These are phyloP conservation scores for Penicillium psychrofluorescens DNA, from an alignment of 495 filamentous ascomycete genomes.

Conservation along the genomic window DNA sequence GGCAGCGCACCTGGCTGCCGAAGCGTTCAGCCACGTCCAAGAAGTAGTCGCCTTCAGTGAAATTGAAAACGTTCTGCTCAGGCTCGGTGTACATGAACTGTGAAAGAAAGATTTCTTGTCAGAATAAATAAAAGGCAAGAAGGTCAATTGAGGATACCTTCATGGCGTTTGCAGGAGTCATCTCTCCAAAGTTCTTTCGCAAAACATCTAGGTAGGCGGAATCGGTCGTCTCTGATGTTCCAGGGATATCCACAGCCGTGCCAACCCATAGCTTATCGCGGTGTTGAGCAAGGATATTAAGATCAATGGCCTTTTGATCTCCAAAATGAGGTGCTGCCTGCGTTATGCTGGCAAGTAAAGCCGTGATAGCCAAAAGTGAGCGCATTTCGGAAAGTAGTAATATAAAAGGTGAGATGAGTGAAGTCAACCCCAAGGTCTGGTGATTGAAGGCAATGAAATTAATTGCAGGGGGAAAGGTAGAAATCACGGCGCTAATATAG, in stretches of 20 bases:
- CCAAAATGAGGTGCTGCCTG: slow-evolving; percentile 4
- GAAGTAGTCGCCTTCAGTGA: slow-evolving; percentile 37
- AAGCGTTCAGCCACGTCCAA: slow-evolving; percentile 34
- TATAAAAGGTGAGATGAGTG: no score
- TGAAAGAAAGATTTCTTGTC: neutral
- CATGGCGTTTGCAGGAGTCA: slow-evolving; percentile 48
- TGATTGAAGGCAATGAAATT: no score
- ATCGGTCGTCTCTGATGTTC: slow-evolving; percentile 11
- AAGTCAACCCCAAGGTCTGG: no score
- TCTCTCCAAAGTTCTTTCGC: slow-evolving; percentile 41
- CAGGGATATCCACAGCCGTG: slow-evolving; percentile 14
- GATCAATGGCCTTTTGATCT: neutral
- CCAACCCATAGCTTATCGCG: slow-evolving; percentile 15
- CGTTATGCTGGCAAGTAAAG: slow-evolving; percentile 2
- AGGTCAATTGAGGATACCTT: slow-evolving; percentile 19
- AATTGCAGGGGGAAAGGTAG: no score
- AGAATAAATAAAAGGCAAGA: neutral
- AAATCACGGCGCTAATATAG: no score
- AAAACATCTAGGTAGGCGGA: slow-evolving; percentile 13
- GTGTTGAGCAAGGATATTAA: slow-evolving; percentile 14
- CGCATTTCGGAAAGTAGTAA: neutral
- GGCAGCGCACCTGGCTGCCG: slow-evolving; percentile 44
- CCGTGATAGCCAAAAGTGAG: neutral
- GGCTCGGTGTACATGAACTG: slow-evolving; percentile 37
- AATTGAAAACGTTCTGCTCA: slow-evolving; percentile 38